Evolutionary conservation across 2,329 filamentous ascomycete species (phyloP).

Genomic region (Alternaria dauci): DNA sequence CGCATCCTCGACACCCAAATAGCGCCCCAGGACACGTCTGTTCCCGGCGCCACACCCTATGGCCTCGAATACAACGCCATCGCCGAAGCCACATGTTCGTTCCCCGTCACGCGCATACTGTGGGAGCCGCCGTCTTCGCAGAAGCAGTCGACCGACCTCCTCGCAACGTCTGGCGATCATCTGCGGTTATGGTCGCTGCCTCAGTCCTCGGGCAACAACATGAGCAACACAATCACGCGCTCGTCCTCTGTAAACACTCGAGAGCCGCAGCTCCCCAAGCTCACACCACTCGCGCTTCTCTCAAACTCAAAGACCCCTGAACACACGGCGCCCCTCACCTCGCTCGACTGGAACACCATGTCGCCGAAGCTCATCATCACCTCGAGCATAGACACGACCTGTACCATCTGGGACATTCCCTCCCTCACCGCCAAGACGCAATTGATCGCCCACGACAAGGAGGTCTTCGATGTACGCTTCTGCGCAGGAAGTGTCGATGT

Average conservation of each 20-base stretch:
- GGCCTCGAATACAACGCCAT: constrained; percentile 90
- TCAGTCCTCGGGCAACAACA: constrained; percentile 57
- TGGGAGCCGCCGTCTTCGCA: constrained; percentile 96
- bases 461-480: constrained; percentile 98
- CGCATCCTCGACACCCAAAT: constrained; percentile 95
- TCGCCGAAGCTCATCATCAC: constrained; percentile 98
- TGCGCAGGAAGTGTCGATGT: constrained; percentile 98
- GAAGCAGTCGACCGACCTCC: constrained; percentile 92
- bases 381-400: constrained; percentile 97
- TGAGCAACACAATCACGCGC: constrained; percentile 75
- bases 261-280: constrained; percentile 73
- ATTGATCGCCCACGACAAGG: constrained; percentile 97
- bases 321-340: constrained; percentile 95
- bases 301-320: constrained; percentile 99
- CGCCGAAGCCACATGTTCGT: constrained; percentile 96
- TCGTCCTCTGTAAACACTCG: constrained; percentile 68
- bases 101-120: constrained; percentile 91
- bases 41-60: constrained; percentile 74
- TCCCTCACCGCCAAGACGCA: constrained; percentile 98
- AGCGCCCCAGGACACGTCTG: constrained; percentile 71
- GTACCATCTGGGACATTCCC: constrained; percentile 99
- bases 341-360: constrained; percentile 96
- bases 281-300: constrained; percentile 89
- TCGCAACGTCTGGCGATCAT: constrained; percentile 95
- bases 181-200: constrained; percentile 93